These are phyloP conservation scores for Plantago elongata DNA, from an alignment of 257 asterid species.

Conservation along the genomic window DNA sequence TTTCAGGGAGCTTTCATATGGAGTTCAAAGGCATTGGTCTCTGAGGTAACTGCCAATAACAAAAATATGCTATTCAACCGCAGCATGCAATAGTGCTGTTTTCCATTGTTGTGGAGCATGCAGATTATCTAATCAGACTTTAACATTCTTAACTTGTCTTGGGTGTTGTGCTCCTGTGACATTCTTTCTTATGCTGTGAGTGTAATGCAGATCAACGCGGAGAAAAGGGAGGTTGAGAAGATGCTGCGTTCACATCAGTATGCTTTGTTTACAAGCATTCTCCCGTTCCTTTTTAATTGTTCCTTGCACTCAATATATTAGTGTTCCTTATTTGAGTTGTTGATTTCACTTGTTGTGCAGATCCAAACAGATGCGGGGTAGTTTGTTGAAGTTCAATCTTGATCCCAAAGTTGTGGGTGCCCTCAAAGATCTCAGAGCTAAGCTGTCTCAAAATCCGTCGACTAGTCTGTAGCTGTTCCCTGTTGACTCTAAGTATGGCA, in stretches of 20 bases:
- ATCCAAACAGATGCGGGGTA: slow-evolving; percentile 88
- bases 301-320: background rate
- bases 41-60: slow-evolving; percentile 62
- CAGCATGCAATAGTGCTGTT: slow-evolving; percentile 7
- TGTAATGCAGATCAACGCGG: slow-evolving; percentile 77
- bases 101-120: slow-evolving; percentile 8
- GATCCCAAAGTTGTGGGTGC: slow-evolving; percentile 83
- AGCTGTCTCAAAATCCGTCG: slow-evolving; percentile 31
- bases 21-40: slow-evolving; percentile 90
- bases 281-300: background rate
- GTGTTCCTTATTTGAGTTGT: background rate
- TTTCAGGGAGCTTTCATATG: slow-evolving; percentile 90
- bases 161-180: slow-evolving; percentile 12
- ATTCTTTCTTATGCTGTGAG: slow-evolving; percentile 34
- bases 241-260: slow-evolving; percentile 82
- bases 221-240: slow-evolving; percentile 80
- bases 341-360: slow-evolving; percentile 29
- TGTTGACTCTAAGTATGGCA: background rate
- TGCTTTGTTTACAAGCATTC: background rate
- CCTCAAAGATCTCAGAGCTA: slow-evolving; percentile 83
- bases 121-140: slow-evolving; percentile 2
- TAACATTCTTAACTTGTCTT: slow-evolving; percentile 8
- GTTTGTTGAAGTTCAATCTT: slow-evolving; percentile 88
- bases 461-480: background rate
- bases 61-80: slow-evolving; percentile 7